Conservation (phyloP, 2,329 filamentous ascomycete species). For the Aspergillus texensis region DNA sequence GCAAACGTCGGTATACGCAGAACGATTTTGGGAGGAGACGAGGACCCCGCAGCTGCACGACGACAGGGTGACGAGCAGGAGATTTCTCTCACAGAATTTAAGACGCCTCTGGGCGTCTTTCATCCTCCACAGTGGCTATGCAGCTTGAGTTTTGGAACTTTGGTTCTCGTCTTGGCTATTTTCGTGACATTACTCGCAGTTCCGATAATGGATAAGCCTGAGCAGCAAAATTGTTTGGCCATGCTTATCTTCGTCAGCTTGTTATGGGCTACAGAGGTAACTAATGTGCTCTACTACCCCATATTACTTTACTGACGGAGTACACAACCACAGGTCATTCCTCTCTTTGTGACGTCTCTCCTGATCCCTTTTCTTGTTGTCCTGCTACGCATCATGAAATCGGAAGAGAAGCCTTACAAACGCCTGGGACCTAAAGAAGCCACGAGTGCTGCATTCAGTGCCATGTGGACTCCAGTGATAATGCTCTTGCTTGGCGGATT, state of each 20-base stretch:
- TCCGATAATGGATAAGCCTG: conserved; percentile 80
- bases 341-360: conserved; percentile 93
- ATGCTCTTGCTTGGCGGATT: conserved; percentile 97
- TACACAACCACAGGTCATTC: conserved; percentile 68
- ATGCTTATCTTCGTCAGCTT: conserved; percentile 92
- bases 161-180: conserved; percentile 69
- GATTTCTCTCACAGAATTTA: conserved; percentile 66
- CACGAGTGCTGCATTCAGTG: conserved; percentile 80
- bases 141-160: conserved; percentile 76
- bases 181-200: conserved; percentile 75
- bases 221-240: conserved; percentile 95
- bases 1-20: conserved; percentile 80
- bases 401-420: conserved; percentile 68
- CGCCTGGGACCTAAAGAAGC: conserved; percentile 80
- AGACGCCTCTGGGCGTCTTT: conserved; percentile 78
- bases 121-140: conserved; percentile 79
- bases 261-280: conserved; percentile 92
- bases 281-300: conserved; percentile 20
- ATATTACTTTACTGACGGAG: conserved; percentile 13
- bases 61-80: conserved; percentile 84
- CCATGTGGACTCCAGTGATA: conserved; percentile 99
- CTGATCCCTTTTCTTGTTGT: conserved; percentile 93
- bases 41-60: conserved; percentile 67
- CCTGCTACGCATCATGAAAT: conserved; percentile 78
- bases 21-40: conserved; percentile 76